Evolutionary conservation across 805 yeast genomes (phyloP), one percentile per base, ranked within the genome.

Genomic region (Metschnikowia colocasiae): DNA sequence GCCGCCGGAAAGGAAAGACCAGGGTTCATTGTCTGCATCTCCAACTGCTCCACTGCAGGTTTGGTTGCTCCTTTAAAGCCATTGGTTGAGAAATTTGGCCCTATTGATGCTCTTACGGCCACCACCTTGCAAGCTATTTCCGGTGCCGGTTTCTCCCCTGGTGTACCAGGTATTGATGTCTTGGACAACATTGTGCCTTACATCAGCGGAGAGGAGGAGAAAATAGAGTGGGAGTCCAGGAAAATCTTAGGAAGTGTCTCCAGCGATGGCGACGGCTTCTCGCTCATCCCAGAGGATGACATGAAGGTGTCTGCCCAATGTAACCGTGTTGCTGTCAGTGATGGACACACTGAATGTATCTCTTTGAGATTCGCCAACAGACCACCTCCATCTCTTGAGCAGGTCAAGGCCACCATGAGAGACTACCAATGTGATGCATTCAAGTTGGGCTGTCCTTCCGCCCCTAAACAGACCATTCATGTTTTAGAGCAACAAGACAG

Each of bases 21-120:
- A 48, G 99, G 99, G 39, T 88, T 80, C 69, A 85, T 89, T 56
- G 83, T 92, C 39, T 94, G 99, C 73, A 94, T 92, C 63, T 91
- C 98, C 50, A 94, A 94, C 76, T 94, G 99, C 74, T 91, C 98
- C 40, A 94, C 99, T 31, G 99, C 98, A 4, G 98, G 98, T 35
- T 76, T 94, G 48, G 98, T 94, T 18, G 97, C 97, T 12, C 98
- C 98, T 41, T 76, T 94, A 64, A 89, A 88, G 64, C 98, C 99
- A n/a, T 76, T 94, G 59, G 86, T 85, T 43, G 96, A 90, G 50
- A 69, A 74, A 42, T 92, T 87, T 63, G 99, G 98, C 41, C 97
- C 98, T 38, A 80, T 94, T 50, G 91, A 87, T 49, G 77, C 83
- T 20, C 78, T 92, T 57, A 84, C 96, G 12, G 80, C 96, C 41